Percentiles rank a stretch among this genome's conserved stretches.
phyloP scores from a whole-genome alignment of 75 land plant species.

The Selaginella tamariscina region DNA sequence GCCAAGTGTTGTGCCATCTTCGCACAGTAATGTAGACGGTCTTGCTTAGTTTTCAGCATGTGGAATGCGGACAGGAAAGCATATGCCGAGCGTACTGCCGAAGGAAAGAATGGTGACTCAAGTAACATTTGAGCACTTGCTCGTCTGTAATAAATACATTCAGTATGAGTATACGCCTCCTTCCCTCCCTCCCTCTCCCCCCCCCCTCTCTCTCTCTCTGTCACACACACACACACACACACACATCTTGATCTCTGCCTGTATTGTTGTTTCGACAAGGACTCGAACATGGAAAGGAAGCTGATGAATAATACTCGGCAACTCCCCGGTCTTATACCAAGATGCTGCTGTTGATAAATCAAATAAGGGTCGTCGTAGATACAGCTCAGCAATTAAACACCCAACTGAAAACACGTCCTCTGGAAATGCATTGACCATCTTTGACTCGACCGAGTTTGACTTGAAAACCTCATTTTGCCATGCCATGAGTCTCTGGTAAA shows the following conservation, averaged over 20 bases:
- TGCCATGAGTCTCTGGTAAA: conserved; percentile 33
- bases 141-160: conserved; percentile 34
- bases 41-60: conserved; percentile 37
- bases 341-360: conserved; percentile 38
- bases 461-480: conserved; percentile 40
- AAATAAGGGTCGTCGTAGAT: conserved; percentile 69
- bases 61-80: conserved; percentile 64
- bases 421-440: conserved; percentile 22
- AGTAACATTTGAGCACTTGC: conserved; percentile 51
- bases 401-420: conserved; percentile 77
- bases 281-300: conserved; percentile 44
- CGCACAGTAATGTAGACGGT: conserved; percentile 55
- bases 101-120: conserved; percentile 62
- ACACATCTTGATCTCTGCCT: conserved; percentile 51
- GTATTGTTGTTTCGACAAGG: conserved; percentile 49
- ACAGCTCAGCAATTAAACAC: conserved; percentile 66
- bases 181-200: no score
- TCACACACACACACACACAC: neutral
- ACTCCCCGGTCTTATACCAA: conserved; percentile 34
- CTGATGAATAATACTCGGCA: conserved; percentile 39
- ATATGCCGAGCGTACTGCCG: conserved; percentile 50
- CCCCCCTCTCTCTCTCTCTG: no score
- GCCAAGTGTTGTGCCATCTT: conserved; percentile 58
- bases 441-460: conserved; percentile 19
- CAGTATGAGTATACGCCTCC: conserved; percentile 2